Evolutionary conservation across 208 protist species (phyloP), one percentile per base, ranked within the genome.

Genomic region (Leishmania amazonensis): DNA sequence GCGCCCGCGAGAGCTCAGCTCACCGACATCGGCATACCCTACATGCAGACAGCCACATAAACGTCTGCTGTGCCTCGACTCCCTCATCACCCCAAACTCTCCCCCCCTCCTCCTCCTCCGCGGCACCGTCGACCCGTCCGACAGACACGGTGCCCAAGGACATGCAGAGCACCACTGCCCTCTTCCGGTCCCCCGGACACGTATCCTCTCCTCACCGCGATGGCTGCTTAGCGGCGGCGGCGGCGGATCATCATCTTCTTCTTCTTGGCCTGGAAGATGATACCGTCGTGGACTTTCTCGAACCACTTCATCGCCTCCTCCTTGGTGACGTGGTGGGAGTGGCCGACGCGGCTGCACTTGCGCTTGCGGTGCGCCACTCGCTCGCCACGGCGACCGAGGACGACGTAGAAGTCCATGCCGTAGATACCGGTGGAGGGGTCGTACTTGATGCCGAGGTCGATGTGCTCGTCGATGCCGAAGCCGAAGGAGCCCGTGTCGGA

Each of bases 391-490:
- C 99, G 97, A 58, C 94, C 92, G 76, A 99, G 98, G 78, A 99
- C 98, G 79, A 99, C 99, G 94, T 98, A 99, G 89, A 99, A 98
- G 90, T 98, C 95, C 96, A 99, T 98, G 90, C 98, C 98, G 88
- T 99, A 99, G 80, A 99, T 99, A 95, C 99, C 99, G 54, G 98
- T 99, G 80, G 90, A 94, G 85, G 99, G 99, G 89, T 99, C 99
- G 96, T 99, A 99, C 96, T 99, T 99, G 92, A 99, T 98, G 83
- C 99, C 99, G 65, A 99, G 98, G 97, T 99, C 99, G 84, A 99
- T 99, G 98, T 99, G 99, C 96, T 99, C 99, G 82, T 98, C 91
- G 90, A 99, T 99, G 95, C 99, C 99, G 88, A 99, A 99, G 84
- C 99, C 99, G 86, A 99, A 99, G 98, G 98, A 99, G 86, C 99